phyloP scores from a whole-genome alignment of 768 basidiomycete genomes.

The Macrolepiota albuminosa region DNA sequence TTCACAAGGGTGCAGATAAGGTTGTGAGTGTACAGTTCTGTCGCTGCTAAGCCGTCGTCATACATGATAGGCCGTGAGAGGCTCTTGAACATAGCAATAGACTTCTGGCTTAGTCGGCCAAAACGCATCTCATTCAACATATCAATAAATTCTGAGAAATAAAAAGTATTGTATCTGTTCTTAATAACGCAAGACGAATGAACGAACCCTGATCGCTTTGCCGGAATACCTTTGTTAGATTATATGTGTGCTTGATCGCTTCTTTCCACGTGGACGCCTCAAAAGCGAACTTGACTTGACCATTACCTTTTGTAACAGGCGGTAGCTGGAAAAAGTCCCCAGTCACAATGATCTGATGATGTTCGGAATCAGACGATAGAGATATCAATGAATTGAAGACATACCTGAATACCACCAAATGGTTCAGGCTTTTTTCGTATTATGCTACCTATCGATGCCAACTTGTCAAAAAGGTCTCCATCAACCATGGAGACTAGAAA shows the following conservation, averaged over 20 bases:
- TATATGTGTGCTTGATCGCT: conserved; percentile 77
- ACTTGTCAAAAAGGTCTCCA: conserved; percentile 88
- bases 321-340: conserved; percentile 99
- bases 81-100: conserved; percentile 64
- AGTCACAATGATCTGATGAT: conserved; percentile 73
- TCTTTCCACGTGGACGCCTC: conserved; percentile 78
- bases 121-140: conserved; percentile 99
- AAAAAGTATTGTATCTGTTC: background rate
- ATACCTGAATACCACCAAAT: conserved; percentile 93
- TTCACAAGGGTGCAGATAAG: background rate
- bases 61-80: conserved; percentile 72
- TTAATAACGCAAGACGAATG: background rate
- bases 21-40: conserved; percentile 68
- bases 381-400: background rate
- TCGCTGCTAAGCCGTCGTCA: conserved; percentile 79
- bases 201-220: conserved; percentile 83
- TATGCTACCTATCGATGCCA: conserved; percentile 62
- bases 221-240: conserved; percentile 92
- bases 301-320: conserved; percentile 69
- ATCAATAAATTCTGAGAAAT: conserved; percentile 70
- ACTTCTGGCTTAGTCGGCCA: conserved; percentile 59
- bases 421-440: conserved; percentile 62
- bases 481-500: conserved; percentile 95
- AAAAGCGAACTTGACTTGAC: conserved; percentile 80
- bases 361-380: background rate